Evolutionary conservation across 805 yeast genomes (phyloP), one percentile per base, ranked within the genome.

Genomic region (Candida jianshihensis): DNA sequence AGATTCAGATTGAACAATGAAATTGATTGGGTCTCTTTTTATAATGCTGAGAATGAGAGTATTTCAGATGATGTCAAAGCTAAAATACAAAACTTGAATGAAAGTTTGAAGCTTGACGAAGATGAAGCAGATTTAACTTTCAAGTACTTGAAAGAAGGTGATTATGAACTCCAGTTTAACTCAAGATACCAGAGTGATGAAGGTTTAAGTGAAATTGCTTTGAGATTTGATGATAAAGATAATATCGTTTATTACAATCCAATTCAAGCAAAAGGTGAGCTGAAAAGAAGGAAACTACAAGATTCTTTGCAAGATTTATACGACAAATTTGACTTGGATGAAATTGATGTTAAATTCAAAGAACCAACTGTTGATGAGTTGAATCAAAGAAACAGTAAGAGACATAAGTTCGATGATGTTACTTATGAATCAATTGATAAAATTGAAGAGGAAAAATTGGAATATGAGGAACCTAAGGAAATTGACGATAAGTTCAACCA

Each of bases 281-380:
- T 92, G 54, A 87, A 84, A 64, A 81, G 90, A 56, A 78, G 95
- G 56, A 77, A 96, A 59, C 75, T 87, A 12, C 80, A 38, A 35
- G 56, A 43, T 15, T 36, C 66, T 36, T 61, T 76, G 44, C 72
- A 71, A 44, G 71, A 75, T 24, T 70, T 71, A 35, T 68, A 78
- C 38, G 69, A 70, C 38, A 77, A 71, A 22, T 61, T 72, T 37
- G 75, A 83, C 18, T 60, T 71, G 42, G 90, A 80, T 54, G 73
- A 68, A 30, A 66, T 86, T 33, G 73, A 78, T 36, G 64, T 81
- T 43, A 65, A 68, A 33, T 60, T 86, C 37, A 71, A 90, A 54
- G 89, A 83, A 49, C 82, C 89, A 34, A 78, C 81, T 10, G 76
- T 81, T 5, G 70, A 68, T 32, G 95, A 87, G 57, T 64, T 76